Evolutionary conservation across 2,329 filamentous ascomycete genomes (phyloP), one percentile per base, ranked within the genome.

Genomic region (Beauveria sp.): DNA sequence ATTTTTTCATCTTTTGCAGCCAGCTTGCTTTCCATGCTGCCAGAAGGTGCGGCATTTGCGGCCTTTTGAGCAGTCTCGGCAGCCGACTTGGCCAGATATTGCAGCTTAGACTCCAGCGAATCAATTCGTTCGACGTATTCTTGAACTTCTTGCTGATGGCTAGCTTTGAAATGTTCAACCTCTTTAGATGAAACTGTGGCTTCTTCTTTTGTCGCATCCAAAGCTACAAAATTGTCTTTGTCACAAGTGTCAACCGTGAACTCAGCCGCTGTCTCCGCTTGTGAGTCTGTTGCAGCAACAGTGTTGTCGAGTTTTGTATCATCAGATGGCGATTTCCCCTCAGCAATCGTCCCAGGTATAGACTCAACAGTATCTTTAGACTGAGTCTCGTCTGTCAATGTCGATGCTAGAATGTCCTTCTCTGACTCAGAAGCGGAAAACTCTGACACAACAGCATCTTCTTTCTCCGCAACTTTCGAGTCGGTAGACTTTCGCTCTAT

Each of bases 1-100:
- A 98, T 96, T 71, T 90, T 90, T 67, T 93, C 87, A 68, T 98
- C 93, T 70, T 92, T 96, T 69, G 96, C 92, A 1, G 91, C 89
- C 16, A 98, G 73, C 70, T 90, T 92, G 72, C 88, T 90, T 66
- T 96, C 90, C 1, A 80, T 62, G 61, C 86, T 90, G 6, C 88
- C 88, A 0, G 83, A 71, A 2, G 83, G 77, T 1, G 88, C 85
- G 26, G 81, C 77, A n/a, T 81, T 76, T 2, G 85, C 86, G 7
- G 86, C 82, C 66, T 86, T 84, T 69, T 87, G 88, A 1, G 95
- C 91, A 0, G 87, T 81, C 38, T 93, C 88, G 0, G 89, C 85
- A 14, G 90, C 87, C 69, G 93, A 89, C 64, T 88, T 88, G 2
- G 93, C 87, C 14, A 99, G 78, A 69, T 96, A 97, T 66, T 93